Base-by-base conservation (phyloP, 306 rosid species). In the Senna siamea region DNA sequence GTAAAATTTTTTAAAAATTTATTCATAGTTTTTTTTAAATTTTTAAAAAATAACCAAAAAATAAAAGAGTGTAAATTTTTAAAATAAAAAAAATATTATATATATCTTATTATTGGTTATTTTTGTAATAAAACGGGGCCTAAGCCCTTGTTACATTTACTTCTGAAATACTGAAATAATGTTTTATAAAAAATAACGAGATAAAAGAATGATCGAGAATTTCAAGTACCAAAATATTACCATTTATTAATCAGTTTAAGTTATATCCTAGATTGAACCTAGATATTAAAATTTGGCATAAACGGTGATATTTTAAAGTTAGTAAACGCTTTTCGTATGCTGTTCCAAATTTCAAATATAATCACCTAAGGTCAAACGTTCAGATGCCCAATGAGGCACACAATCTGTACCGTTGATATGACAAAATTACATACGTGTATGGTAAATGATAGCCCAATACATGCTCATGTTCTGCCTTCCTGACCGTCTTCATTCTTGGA, bases 341-440 rank as follows among this genome's bases (percentile, higher is more conserved):
- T 6, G 35, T 60, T 58, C 70, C 20, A 53, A 74, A 77, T 68
- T 75, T 89, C 89, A 89, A 89, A 89, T 75, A 69, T 79, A 72
- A 83, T 87, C 89, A 3, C 2, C 44, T 85, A 19, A 5, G 9
- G 53, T 51, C 41, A 14, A 10, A 46, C 40, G 0, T 9, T 32
- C 17, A 7, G 4, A 35, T 26, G 32, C 57, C 38, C 20, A 66
- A 6, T 12, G 54, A 23, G 2, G 2, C 37, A 26, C 46, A 23
- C 1, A 69, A 19, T 9, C 2, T 6, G 6, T 1, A 48, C 76
- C 82, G 66, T 46, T 0, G 13, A 11, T 5, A 7, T 4, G 6
- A 19, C 0, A 1, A 0, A 4, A 2, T 0, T 0, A 2, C 0
- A 10, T 62, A 73, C 83, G 81, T 82, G 89, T 28, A 41, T 75